Conservation (phyloP, 495 filamentous ascomycete genomes). For the Chaetomium fimeti region DNA sequence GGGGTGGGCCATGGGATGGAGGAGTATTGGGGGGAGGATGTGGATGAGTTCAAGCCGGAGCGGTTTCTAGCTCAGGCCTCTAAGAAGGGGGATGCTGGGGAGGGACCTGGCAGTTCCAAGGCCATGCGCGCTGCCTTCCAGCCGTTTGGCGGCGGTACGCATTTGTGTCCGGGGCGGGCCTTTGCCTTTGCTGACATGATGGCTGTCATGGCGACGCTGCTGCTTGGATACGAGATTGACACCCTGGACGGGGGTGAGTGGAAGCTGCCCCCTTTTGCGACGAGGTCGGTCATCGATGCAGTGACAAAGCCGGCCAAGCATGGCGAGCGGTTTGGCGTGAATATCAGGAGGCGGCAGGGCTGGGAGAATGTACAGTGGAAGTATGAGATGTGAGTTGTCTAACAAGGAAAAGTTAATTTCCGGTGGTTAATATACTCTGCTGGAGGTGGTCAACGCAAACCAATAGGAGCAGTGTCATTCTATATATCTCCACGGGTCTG, state of each 20-base stretch:
- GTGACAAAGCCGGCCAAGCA: conserved; percentile 22
- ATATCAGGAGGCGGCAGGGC: conserved; percentile 10
- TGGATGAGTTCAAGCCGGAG: conserved; percentile 19
- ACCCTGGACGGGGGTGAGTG: conserved; percentile 9
- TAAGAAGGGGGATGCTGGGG: neutral
- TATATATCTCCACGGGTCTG: too few relatives aligned
- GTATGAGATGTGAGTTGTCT: neutral
- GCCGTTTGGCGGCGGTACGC: conserved; percentile 24
- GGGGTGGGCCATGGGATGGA: conserved; percentile 3
- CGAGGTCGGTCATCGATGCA: conserved; percentile 22
- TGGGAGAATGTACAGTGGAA: conserved; percentile 23
- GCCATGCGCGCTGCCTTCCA: conserved; percentile 16
- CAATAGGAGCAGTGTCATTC: too few relatives aligned
- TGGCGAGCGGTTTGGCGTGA: conserved; percentile 17
- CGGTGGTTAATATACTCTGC: too few relatives aligned
- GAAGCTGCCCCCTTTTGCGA: conserved; percentile 13
- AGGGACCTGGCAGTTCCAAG: conserved; percentile 16
- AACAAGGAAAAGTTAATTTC: too few relatives aligned
- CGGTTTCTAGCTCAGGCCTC: conserved; percentile 13
- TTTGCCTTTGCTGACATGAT: conserved; percentile 29
- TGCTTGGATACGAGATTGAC: conserved; percentile 22
- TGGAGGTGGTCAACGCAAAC: too few relatives aligned
- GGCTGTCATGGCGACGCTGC: conserved; percentile 21
- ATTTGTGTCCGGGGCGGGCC: conserved; percentile 23
- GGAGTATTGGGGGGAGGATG: conserved; percentile 23